Conservation (phyloP, 2,329 filamentous ascomycete species). For the Aspergillus carbonarius region DNA sequence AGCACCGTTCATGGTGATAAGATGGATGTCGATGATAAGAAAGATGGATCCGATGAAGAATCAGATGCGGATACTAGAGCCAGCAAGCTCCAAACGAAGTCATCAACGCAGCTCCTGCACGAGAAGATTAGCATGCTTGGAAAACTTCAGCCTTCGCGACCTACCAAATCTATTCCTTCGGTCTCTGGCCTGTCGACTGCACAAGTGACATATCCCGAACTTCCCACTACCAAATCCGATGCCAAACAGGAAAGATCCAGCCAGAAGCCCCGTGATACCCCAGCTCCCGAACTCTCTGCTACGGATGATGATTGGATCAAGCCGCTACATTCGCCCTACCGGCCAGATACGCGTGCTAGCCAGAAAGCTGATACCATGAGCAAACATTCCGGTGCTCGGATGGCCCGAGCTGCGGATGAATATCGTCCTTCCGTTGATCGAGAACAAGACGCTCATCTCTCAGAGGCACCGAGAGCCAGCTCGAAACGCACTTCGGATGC, state of each 20-base stretch:
- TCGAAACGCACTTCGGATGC: conserved; percentile 28
- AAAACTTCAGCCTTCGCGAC: conserved; percentile 50
- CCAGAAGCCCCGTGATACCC: conserved; percentile 22
- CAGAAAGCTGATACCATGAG: conserved; percentile 64
- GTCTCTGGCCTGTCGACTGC: conserved; percentile 26
- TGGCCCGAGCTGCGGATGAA: conserved; percentile 17
- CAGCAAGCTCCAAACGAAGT: conserved; percentile 70
- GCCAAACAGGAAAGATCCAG: conserved; percentile 25
- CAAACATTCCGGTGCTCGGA: conserved; percentile 33
- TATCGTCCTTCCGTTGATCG: conserved; percentile 2
- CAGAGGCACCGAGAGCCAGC: conserved; percentile 16
- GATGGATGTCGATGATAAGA: conserved; percentile 57
- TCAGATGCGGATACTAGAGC: conserved; percentile 51
- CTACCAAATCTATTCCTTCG: conserved; percentile 47
- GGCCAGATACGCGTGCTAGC: conserved; percentile 60
- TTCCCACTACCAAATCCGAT: conserved; percentile 30
- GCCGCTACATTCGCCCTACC: conserved; percentile 47
- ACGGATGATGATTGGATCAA: conserved; percentile 63
- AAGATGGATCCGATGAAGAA: conserved; percentile 48
- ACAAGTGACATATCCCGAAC: conserved; percentile 39
- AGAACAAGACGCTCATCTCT: conserved; percentile 13
- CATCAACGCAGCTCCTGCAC: conserved; percentile 88
- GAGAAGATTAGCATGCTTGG: conserved; percentile 82
- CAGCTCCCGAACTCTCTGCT: conserved; percentile 23
- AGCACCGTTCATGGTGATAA: conserved; percentile 48